These are phyloP conservation scores for Akanthomyces dipterigenus DNA, from an alignment of 2,329 filamentous ascomycete genomes.

Conservation along the genomic window DNA sequence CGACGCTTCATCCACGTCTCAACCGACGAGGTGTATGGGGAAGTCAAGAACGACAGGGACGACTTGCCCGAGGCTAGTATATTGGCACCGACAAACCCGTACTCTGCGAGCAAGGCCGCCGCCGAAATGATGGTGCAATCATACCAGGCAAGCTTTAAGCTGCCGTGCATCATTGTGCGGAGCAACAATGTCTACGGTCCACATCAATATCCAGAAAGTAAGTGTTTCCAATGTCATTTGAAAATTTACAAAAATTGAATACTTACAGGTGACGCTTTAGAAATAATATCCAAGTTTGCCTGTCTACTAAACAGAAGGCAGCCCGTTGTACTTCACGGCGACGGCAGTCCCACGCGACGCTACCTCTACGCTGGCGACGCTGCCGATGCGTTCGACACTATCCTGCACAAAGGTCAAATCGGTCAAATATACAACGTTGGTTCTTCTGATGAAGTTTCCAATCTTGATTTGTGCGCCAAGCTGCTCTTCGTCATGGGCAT, in stretches of 20 bases:
- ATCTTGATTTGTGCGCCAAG: conserved; percentile 59
- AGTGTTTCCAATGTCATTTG: conserved; percentile 22
- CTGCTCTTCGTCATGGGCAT: conserved; percentile 59
- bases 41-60: conserved; percentile 64
- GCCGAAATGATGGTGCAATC: conserved; percentile 82
- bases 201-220: conserved; percentile 78
- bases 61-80: conserved; percentile 68
- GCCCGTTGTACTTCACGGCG: conserved; percentile 68
- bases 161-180: conserved; percentile 72
- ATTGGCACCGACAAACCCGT: conserved; percentile 74
- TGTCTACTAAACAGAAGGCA: conserved; percentile 60
- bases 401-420: conserved; percentile 67
- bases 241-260: too few species aligned
- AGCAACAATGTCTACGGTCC: conserved; percentile 84
- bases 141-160: conserved; percentile 76
- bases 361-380: conserved; percentile 77
- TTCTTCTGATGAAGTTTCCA: conserved; percentile 71
- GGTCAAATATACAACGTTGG: conserved; percentile 80
- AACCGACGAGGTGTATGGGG: conserved; percentile 81
- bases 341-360: conserved; percentile 65
- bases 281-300: conserved; percentile 79
- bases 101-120: conserved; percentile 73
- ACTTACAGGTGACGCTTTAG: conserved; percentile 33
- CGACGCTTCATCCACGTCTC: conserved; percentile 74
- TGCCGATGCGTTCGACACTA: conserved; percentile 75